phyloP scores from a whole-genome alignment of 148 eudicot genomes.

The Camellia sinensis region DNA sequence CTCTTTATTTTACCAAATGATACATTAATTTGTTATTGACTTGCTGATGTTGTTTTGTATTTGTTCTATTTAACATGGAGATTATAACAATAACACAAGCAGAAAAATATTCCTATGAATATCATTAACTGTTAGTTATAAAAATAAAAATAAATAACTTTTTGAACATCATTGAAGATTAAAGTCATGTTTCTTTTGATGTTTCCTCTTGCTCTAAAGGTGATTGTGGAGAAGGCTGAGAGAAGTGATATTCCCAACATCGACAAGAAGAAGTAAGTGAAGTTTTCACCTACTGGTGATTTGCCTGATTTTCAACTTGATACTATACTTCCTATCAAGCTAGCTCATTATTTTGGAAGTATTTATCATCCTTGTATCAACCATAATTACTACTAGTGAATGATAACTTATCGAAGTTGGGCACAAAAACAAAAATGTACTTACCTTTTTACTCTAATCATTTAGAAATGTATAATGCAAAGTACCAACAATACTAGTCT shows the following conservation, averaged over 20 bases:
- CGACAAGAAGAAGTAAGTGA: constrained; percentile 65
- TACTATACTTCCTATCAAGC: background rate
- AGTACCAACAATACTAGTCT: background rate
- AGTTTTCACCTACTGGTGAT: background rate
- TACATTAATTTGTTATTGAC: too few species aligned
- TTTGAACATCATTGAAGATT: background rate
- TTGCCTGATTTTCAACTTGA: background rate
- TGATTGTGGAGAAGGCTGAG: constrained; percentile 74
- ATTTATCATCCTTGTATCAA: background rate
- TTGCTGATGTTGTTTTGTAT: too few species aligned
- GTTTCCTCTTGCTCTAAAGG: constrained; percentile 29
- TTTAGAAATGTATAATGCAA: background rate
- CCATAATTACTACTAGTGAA: background rate
- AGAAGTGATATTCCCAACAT: constrained; percentile 71
- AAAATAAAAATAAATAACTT: too few species aligned
- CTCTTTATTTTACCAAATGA: too few species aligned
- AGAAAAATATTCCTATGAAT: background rate
- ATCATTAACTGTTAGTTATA: background rate
- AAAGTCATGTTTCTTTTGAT: background rate
- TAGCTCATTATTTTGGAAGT: background rate
- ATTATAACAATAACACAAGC: background rate
- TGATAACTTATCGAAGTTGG: background rate
- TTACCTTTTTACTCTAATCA: background rate
- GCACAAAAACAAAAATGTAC: background rate
- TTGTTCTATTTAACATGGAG: background rate